These are phyloP conservation scores for Styphnolobium japonicum DNA, from an alignment of 306 rosid genomes.

Conservation along the genomic window DNA sequence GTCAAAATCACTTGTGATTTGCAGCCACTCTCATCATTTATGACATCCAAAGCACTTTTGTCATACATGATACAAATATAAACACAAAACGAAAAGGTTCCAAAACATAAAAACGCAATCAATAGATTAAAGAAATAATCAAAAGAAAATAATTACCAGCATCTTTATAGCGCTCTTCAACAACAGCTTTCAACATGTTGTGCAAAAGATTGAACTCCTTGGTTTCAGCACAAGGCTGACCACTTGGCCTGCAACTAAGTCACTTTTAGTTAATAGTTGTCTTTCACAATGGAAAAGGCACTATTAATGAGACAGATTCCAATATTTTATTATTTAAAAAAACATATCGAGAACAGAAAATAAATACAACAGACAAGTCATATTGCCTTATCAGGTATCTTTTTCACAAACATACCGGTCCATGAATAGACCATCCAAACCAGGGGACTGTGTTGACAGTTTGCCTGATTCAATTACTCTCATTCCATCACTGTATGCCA, in stretches of 20 bases:
- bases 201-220: slow-evolving; percentile 81
- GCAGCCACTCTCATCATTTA: slow-evolving; percentile 5
- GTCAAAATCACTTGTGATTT: neutral
- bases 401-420: slow-evolving; percentile 56
- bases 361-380: neutral
- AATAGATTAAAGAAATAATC: neutral
- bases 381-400: neutral
- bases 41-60: neutral
- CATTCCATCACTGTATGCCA: slow-evolving; percentile 96
- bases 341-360: neutral
- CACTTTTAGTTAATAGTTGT: slow-evolving; percentile 6
- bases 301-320: neutral
- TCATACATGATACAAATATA: neutral
- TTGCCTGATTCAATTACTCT: slow-evolving; percentile 83
- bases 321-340: neutral
- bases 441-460: slow-evolving; percentile 53
- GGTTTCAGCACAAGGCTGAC: slow-evolving; percentile 82
- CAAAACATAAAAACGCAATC: neutral
- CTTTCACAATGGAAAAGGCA: neutral
- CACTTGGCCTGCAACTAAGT: slow-evolving; percentile 72
- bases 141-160: slow-evolving; percentile 62
- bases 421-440: slow-evolving; percentile 76
- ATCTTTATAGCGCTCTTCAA: slow-evolving; percentile 92
- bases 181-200: slow-evolving; percentile 91
- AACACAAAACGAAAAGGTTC: neutral